Conservation (phyloP, 495 filamentous ascomycete genomes). For the Penicillium lagena region DNA sequence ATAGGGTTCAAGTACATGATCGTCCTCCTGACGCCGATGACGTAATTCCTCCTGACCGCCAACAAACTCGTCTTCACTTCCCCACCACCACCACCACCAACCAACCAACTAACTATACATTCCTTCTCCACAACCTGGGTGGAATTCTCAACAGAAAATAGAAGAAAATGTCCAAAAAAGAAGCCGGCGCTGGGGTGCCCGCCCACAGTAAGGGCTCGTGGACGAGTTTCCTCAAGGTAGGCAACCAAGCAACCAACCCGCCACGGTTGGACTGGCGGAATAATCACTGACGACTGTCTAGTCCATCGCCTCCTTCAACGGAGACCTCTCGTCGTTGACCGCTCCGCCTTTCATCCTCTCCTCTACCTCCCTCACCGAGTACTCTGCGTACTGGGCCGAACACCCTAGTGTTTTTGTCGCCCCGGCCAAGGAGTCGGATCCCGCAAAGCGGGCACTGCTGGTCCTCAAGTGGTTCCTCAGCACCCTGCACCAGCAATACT, state of each 20-base stretch:
- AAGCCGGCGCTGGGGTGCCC: conserved; percentile 24
- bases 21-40: conserved; percentile 9
- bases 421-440: conserved; percentile 72
- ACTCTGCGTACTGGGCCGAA: conserved; percentile 95
- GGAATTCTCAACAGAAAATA: no score
- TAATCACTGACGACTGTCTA: conserved; percentile 22
- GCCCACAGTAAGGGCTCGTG: conserved; percentile 44
- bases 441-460: conserved; percentile 74
- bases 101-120: no score
- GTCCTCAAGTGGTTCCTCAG: conserved; percentile 97
- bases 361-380: conserved; percentile 85
- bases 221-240: conserved; percentile 49
- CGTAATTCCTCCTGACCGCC: conserved; percentile 21
- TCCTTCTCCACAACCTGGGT: no score
- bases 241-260: neutral
- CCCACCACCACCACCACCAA: neutral
- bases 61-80: conserved; percentile 1
- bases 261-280: neutral
- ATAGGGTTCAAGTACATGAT: neutral
- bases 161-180: conserved; percentile 19
- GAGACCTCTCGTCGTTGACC: conserved; percentile 88
- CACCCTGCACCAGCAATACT: conserved; percentile 92
- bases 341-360: conserved; percentile 95
- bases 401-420: conserved; percentile 85
- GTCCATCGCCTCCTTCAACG: conserved; percentile 95